Base-by-base conservation (phyloP, 2,329 filamentous ascomycete genomes). In the Diplodia mutila region DNA sequence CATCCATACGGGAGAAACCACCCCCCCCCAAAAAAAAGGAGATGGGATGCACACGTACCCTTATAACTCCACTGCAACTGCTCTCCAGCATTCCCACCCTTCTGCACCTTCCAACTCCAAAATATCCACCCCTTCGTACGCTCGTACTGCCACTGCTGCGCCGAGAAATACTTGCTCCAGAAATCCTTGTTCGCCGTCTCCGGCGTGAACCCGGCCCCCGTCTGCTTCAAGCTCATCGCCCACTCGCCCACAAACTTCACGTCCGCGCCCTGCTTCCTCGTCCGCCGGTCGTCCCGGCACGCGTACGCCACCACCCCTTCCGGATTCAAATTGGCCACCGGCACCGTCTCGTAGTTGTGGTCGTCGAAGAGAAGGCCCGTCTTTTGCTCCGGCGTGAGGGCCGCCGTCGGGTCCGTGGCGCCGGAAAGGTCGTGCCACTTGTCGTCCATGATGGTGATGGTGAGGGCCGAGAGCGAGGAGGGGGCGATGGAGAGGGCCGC, bases 171-270 rank as follows among this genome's bases (percentile, higher is more conserved):
- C 53, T 81, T 76, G 55, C 71, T 76, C 74, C 89, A 89, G 75
- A 87, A 90, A 1, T 74, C 77, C 65, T 74, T 72, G n/a, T 67
- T 49, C 0, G n/a, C 42, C 49, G 16, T 7, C 49, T 64, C 66
- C 27, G 59, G 59, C 59, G 59, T 63, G 29, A 51, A 63, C 1
- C 39, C 37, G 1, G n/a, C 51, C 8, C 48, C 49, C 23, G 7
- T 27, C 54, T 61, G 54, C 39, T 81, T 79, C 1, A 86, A 82
- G 48, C 80, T 81, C 8, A 90, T 74, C 51, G 82, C 84, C 83
- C 85, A 90, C 73, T 90, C 87, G 37, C 86, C 86, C 1, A 89
- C 81, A 29, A 88, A 80, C 16, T 83, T 81, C 6, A 4, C 4
- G 7, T 18, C 57, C 3, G 51, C 46, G 4, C 27, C 37, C 37